Base-by-base conservation (phyloP, 129 eudicot species). In the Silybum marianum region DNA sequence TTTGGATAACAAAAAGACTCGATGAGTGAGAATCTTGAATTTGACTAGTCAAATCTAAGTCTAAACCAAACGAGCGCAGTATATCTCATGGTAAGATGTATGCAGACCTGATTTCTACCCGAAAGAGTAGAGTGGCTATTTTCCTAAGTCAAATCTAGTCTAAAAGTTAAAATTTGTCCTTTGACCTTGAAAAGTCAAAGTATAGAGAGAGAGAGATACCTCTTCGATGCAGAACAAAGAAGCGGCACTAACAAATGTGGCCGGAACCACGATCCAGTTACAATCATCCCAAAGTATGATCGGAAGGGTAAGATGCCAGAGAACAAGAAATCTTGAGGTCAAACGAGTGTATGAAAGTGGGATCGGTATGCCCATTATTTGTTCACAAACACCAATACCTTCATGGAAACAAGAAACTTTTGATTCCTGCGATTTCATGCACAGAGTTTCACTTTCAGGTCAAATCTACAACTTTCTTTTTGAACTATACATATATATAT, bases 211-310 rank as follows among this genome's bases (percentile, higher is more conserved):
- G 76, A 72, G 68, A 81, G 67, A 38, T 38, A 96, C 99, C 99
- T 96, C 99, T 87, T 96, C 99, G 1, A 96, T 93, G 92, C 99
- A 96, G 87, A 96, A 96, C 79, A 96, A 78, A 42, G 97, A 91
- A 77, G 99, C 99, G 11, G 99, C 98, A 71, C 99, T 96, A 74
- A 96, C 88, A 78, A 93, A 93, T 62, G 99, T 96, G 62, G 99
- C 99, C 0, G 99, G 99, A 69, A 96, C 97, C 54, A 93, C 99
- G 75, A 96, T 96, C 99, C 99, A 96, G 71, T 93, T 90, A 84
- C 99, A 96, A n/a, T 96, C 99, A 81, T 96, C 99, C 99, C 99
- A 96, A 2, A 96, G 90, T 83, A 93, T 96, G 72, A 96, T 85
- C 4, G 99, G 99, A 48, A 96, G 98, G 6, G 99, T 91, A 48